These are phyloP conservation scores for Bigelowiella natans DNA, from an alignment of 78 protist genomes.

Conservation along the genomic window DNA sequence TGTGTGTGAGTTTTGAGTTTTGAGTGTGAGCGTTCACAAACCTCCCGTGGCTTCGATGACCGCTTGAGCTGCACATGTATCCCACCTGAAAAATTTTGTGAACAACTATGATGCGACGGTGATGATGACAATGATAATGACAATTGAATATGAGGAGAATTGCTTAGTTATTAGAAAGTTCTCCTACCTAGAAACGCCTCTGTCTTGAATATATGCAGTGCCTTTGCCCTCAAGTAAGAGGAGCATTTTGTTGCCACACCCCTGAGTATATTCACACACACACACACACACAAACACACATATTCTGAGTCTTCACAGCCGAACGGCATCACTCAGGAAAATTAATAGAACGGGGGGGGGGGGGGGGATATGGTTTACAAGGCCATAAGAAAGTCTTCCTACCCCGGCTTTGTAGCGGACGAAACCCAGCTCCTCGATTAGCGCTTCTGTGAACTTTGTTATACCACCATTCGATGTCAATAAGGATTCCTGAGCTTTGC, in stretches of 20 bases:
- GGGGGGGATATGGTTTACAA: too few relatives aligned
- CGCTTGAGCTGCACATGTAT: slow-evolving; percentile 27
- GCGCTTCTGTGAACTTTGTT: not conserved
- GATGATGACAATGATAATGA: too few relatives aligned
- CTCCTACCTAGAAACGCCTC: too few relatives aligned
- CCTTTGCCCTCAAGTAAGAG: slow-evolving; percentile 10
- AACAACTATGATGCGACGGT: too few relatives aligned
- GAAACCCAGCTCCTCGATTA: not conserved
- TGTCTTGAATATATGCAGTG: not conserved
- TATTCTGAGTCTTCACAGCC: too few relatives aligned
- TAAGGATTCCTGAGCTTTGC: not conserved
- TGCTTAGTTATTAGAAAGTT: too few relatives aligned
- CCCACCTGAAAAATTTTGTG: slow-evolving; percentile 24
- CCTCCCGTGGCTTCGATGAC: slow-evolving; percentile 11
- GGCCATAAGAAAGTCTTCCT: too few relatives aligned
- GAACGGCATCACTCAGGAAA: too few relatives aligned
- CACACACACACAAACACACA: not conserved
- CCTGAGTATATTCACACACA: not conserved
- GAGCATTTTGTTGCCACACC: slow-evolving; percentile 14
- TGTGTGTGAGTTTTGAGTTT: too few relatives aligned
- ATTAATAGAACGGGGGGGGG: too few relatives aligned
- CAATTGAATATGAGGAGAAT: too few relatives aligned
- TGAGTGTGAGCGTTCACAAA: too few relatives aligned
- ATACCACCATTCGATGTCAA: slow-evolving; percentile 18
- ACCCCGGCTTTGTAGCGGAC: not conserved